Evolutionary conservation across 2,329 filamentous ascomycete genomes (phyloP).

Genomic region (Apiospora saccharicola): DNA sequence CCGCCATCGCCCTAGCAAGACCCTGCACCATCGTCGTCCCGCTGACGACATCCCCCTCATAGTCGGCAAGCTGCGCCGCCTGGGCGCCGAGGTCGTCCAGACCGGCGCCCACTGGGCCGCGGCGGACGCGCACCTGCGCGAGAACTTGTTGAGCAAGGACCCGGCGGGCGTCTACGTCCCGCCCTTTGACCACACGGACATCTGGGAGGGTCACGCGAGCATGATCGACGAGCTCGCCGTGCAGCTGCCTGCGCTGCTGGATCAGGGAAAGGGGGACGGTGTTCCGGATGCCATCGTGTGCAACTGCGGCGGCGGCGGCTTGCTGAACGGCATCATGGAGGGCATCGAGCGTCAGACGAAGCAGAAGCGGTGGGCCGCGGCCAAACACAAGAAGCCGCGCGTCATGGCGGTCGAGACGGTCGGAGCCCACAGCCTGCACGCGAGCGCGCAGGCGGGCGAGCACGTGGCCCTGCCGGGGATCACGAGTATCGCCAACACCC

Average conservation of each 20-base stretch:
- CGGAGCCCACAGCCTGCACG: constrained; percentile 74
- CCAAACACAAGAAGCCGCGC: constrained; percentile 48
- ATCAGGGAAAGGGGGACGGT: constrained; percentile 33
- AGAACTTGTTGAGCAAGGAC: constrained; percentile 61
- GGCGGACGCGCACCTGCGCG: constrained; percentile 72
- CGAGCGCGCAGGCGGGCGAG: constrained; percentile 62
- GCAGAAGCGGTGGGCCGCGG: constrained; percentile 37
- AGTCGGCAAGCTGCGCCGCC: constrained; percentile 72
- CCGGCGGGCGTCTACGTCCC: constrained; percentile 66
- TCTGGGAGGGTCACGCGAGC: constrained; percentile 71
- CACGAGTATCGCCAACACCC: constrained; percentile 76
- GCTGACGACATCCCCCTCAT: constrained; percentile 70
- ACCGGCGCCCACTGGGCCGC: constrained; percentile 72
- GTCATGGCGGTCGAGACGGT: constrained; percentile 79
- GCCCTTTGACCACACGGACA: constrained; percentile 72
- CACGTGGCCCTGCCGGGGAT: constrained; percentile 74
- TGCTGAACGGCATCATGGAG: constrained; percentile 78
- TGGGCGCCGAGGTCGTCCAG: constrained; percentile 74
- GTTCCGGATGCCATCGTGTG: constrained; percentile 72
- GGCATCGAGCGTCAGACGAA: constrained; percentile 60
- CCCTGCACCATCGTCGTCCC: constrained; percentile 82
- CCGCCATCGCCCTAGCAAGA: constrained; percentile 68
- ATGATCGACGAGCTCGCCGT: constrained; percentile 60
- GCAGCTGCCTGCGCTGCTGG: constrained; percentile 44
- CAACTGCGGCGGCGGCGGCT: constrained; percentile 80